Conservation (phyloP, 257 asterid genomes). For the Nicotiana noctiflora region DNA sequence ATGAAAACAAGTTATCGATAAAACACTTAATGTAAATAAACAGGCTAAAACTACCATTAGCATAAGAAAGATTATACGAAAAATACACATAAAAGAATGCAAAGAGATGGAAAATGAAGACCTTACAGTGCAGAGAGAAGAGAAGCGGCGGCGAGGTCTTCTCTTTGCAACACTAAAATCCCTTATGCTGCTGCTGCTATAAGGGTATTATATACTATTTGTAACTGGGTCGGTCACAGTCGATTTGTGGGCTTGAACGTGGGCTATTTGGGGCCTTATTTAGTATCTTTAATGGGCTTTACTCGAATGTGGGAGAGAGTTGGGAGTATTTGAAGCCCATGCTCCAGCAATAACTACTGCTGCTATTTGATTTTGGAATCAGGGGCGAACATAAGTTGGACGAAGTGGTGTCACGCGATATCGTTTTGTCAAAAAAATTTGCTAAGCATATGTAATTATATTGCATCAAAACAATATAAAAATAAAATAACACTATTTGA, state of each 20-base stretch:
- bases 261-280: not conserved
- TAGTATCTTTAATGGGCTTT: not conserved
- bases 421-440: no score
- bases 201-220: not conserved
- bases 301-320: not conserved
- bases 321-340: not conserved
- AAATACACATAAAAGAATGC: not conserved
- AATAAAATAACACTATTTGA: no score
- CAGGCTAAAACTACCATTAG: not conserved
- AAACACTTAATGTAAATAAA: no score
- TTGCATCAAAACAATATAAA: no score
- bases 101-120: not conserved
- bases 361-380: no score
- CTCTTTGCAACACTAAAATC: not conserved
- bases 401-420: no score
- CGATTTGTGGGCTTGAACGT: not conserved
- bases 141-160: constrained; percentile 8
- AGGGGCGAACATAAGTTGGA: no score
- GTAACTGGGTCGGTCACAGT: not conserved
- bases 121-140: constrained; percentile 6
- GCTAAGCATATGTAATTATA: no score
- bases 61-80: not conserved
- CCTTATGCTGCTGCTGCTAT: not conserved
- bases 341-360: no score
- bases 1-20: not conserved